Base-by-base conservation (phyloP, 345 rosid species). In the Citropsis articulata region DNA sequence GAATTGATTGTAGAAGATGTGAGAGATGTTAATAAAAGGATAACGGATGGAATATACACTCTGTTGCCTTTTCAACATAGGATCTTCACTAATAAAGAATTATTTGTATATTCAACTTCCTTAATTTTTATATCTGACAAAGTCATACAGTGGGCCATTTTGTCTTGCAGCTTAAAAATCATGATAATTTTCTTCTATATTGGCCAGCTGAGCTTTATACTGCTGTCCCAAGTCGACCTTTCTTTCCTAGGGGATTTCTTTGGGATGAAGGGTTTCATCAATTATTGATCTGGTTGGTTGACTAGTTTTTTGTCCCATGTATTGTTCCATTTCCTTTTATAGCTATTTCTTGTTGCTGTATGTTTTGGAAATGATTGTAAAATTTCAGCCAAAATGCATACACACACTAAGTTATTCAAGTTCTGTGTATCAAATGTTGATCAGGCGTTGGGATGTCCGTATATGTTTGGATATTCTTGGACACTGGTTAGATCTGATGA, bases 201-300 rank as follows among this genome's bases (percentile, higher is more conserved):
- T 96, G 97, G 99, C 98, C 97, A 59, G 97, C 97, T 69, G 98
- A 94, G 85, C 89, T 96, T 71, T 91, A 90, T 85, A 90, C 98
- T 7, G 97, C 99, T 61, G 98, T 96, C 81, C 99, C 99, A 55
- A 91, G 98, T 85, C 86, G 99, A 68, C 94, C 98, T 2, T 81
- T 87, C 74, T 94, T 96, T 77, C 97, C 98, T 1, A 88, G 99
- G 84, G 98, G 98, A 61, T 96, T 96, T 80, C 79, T 91, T n/a
- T 96, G 98, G 98, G 98, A 96, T 84, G 99, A 96, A 96, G 99
- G 98, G 71, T 96, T 94, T 77, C 98, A 94, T 90, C 99, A 94
- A 75, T 35, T 96, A 76, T 73, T 91, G 82, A 88, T 96, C 85
- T 85, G 98, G 98, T 96, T 73, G 28, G 97, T 86, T 81, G 42